A percentile compares a stretch with the other conserved stretches of the same genome.
Evolutionary conservation across 2,329 filamentous ascomycete genomes (phyloP).

Genomic region (Microdochium nivale): DNA sequence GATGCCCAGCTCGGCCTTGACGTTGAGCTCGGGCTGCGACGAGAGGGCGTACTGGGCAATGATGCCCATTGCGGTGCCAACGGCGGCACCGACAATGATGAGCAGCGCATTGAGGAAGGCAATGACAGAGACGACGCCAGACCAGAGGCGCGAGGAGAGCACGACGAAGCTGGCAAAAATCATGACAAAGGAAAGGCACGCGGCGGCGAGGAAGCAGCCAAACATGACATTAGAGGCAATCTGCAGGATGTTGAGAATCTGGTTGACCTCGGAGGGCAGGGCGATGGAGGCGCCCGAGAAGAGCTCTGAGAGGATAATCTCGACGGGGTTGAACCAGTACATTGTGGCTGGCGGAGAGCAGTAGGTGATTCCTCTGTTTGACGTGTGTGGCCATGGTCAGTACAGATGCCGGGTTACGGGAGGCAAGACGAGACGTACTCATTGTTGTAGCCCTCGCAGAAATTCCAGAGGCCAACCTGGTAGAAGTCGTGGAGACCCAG

Average conservation of each 20-base stretch:
- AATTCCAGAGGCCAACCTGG: constrained; percentile 84
- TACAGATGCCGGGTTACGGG: constrained; percentile 16
- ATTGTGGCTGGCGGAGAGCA: constrained; percentile 64
- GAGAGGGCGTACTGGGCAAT: constrained; percentile 73
- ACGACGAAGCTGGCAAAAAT: constrained; percentile 57
- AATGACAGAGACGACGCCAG: constrained; percentile 59
- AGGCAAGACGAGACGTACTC: constrained; percentile 34
- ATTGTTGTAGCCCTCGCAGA: constrained; percentile 75
- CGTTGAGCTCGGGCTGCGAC: constrained; percentile 65
- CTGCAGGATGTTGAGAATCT: constrained; percentile 65
- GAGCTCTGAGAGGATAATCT: constrained; percentile 71
- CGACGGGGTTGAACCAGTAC: constrained; percentile 89
- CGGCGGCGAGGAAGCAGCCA: constrained; percentile 68
- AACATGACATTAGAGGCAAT: constrained; percentile 82
- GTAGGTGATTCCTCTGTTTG: constrained; percentile 55
- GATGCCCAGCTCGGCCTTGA: constrained; percentile 58
- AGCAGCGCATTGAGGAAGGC: constrained; percentile 59
- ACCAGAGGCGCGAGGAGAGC: constrained; percentile 46
- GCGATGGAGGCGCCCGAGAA: constrained; percentile 76
- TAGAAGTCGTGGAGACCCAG: constrained; percentile 92
- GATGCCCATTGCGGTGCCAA: constrained; percentile 77
- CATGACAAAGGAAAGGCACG: constrained; percentile 37
- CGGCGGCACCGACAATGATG: constrained; percentile 59
- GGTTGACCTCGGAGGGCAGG: constrained; percentile 63
- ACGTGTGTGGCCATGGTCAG: neutral